Evolutionary conservation across 192 early-diverging fungal genomes (phyloP), one percentile per base, ranked within the genome.

Genomic region (Entomortierella lignicola): DNA sequence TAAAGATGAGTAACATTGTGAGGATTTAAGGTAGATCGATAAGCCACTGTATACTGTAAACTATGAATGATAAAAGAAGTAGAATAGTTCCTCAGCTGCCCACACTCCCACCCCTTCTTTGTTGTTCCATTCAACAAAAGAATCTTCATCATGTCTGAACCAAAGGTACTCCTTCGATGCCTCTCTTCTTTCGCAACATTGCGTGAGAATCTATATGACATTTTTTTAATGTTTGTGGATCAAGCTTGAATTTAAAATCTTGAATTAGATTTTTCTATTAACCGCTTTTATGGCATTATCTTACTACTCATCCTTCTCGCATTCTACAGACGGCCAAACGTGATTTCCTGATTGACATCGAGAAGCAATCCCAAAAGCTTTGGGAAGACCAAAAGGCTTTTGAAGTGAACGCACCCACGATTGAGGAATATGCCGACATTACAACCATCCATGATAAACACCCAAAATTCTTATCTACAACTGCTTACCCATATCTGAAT

Each of bases 401-500:
- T 62, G 97, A 99, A 81, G 85, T 91, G 43, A 85, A 97, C 81
- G 93, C 96, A 52, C 97, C 97, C 52, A 87, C 90, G 23, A 82
- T 88, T 20, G 87, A 86, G 57, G 86, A 89, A 69, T 57, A 86
- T n/a, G 64, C 83, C 27, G 77, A 83, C 30, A 60, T 63, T 44
- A 58, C 64, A 20, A 74, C 81, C 50, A 71, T 91, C 30, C 93
- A 93, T 61, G 72, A 83, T 31, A 84, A 85, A 42, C 84, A 91
- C 62, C 95, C 94, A 58, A 99, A 99, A 82, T 97, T 86, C 86
- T 90, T 98, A 86, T 94, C 89, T n/a, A 96, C 94, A 44, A 94
- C 98, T 74, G 92, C 98, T 1, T 99, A 93, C 72, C 98, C 98
- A 51, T 99, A 99, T 85, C 94, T 98, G 96, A 96, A 96, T 80